Percentiles rank a stretch among this genome's conserved stretches.
phyloP scores from a whole-genome alignment of 306 rosid genomes.

The Begonia masoniana region DNA sequence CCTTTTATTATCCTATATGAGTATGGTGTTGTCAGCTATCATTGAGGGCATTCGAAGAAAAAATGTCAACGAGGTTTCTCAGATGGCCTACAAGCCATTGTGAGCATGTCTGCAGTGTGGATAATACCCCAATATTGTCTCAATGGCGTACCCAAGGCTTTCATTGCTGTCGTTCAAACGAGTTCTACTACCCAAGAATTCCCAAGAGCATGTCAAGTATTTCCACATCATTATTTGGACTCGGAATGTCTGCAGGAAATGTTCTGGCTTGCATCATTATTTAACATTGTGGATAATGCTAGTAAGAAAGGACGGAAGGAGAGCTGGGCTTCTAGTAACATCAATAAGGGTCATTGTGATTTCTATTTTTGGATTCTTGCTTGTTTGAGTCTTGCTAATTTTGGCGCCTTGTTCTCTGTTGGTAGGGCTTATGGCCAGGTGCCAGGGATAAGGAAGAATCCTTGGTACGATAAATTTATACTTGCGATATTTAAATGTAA shows the following conservation, averaged over 20 bases:
- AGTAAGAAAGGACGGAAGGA: slow-evolving; percentile 20
- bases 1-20: slow-evolving; percentile 5
- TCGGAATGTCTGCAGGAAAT: slow-evolving; percentile 5
- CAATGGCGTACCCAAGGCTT: slow-evolving; percentile 7
- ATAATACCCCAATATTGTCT: slow-evolving; percentile 5
- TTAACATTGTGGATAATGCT: slow-evolving; percentile 8
- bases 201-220: slow-evolving; percentile 18
- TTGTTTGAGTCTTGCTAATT: slow-evolving; percentile 4
- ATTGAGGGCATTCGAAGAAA: slow-evolving; percentile 14
- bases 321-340: slow-evolving; percentile 38
- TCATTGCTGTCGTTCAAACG: slow-evolving; percentile 12
- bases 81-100: slow-evolving; percentile 12
- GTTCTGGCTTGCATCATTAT: slow-evolving; percentile 9
- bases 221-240: slow-evolving; percentile 6
- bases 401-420: slow-evolving; percentile 6
- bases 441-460: too few species aligned
- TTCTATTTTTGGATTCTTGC: slow-evolving; percentile 16
- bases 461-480: too few species aligned
- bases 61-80: slow-evolving; percentile 14
- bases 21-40: slow-evolving; percentile 5
- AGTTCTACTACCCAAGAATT: slow-evolving; percentile 15
- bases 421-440: slow-evolving; percentile 12
- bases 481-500: too few species aligned
- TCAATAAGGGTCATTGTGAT: slow-evolving; percentile 25
- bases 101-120: slow-evolving; percentile 22